Evolutionary conservation across 2,329 filamentous ascomycete species (phyloP).

Genomic region (Mycosphaerella arachidis): DNA sequence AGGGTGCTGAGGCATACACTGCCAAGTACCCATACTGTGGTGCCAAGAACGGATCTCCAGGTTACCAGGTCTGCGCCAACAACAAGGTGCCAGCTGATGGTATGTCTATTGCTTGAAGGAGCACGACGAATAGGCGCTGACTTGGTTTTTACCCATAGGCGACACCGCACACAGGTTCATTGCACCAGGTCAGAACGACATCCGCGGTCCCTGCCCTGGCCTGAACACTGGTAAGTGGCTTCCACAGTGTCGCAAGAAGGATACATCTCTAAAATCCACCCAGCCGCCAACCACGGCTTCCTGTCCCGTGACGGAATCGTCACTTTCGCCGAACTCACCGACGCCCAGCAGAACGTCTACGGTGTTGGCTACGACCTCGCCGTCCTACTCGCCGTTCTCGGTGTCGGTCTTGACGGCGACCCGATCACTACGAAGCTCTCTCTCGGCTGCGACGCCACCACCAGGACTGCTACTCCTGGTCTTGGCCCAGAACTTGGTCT

Average conservation of each 20-base stretch:
- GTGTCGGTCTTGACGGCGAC: conserved; percentile 41
- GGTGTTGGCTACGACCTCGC: conserved; percentile 44
- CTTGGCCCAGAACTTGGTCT: conserved; percentile 39
- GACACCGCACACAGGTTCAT: conserved; percentile 38
- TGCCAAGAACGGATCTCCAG: conserved; percentile 39
- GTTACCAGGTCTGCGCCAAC: conserved; percentile 39
- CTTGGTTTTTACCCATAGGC: conserved; percentile 21
- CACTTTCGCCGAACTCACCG: conserved; percentile 39
- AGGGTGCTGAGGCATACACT: conserved; percentile 34
- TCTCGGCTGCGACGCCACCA: conserved; percentile 44
- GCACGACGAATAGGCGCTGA: background rate
- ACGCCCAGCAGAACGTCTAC: conserved; percentile 44
- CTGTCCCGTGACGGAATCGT: conserved; percentile 41
- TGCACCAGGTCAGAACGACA: conserved; percentile 36
- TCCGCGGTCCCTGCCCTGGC: conserved; percentile 35
- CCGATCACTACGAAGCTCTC: conserved; percentile 40
- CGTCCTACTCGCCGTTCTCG: conserved; percentile 38
- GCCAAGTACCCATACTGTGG: conserved; percentile 34
- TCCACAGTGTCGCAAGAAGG: background rate
- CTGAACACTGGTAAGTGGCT: background rate
- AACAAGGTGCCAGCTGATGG: conserved; percentile 32
- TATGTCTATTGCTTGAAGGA: conserved; percentile 36
- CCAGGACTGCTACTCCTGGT: conserved; percentile 35
- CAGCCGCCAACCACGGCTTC: conserved; percentile 33
- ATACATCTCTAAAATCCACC: background rate